phyloP scores from a whole-genome alignment of 768 basidiomycete species.

The Leccinum arenicola region DNA sequence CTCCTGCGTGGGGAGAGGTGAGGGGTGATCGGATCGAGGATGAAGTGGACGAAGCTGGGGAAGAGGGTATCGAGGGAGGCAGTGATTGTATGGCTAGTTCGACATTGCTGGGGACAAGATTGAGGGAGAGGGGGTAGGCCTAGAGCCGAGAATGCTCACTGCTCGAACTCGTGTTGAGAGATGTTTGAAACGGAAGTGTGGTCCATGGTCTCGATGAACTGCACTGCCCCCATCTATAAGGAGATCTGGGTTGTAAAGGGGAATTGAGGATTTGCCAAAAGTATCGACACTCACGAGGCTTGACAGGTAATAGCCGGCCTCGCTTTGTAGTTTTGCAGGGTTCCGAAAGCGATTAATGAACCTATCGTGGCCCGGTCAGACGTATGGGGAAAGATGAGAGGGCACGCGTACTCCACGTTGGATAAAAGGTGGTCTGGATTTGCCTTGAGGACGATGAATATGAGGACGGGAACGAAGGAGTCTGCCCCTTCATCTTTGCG shows the following conservation, averaged over 20 bases:
- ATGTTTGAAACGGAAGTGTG: conserved; percentile 93
- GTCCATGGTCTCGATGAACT: conserved; percentile 98
- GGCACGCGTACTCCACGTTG: conserved; percentile 78
- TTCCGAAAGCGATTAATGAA: conserved; percentile 96
- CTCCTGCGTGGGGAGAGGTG: conserved; percentile 62
- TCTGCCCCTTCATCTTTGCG: conserved; percentile 87
- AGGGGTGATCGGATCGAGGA: conserved; percentile 35
- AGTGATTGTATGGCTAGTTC: conserved; percentile 56
- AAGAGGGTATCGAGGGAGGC: conserved; percentile 27
- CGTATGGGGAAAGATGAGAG: not conserved
- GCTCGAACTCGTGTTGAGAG: conserved; percentile 89
- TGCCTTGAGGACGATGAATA: conserved; percentile 90
- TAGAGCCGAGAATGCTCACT: conserved; percentile 36
- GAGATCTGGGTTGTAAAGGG: conserved; percentile 7
- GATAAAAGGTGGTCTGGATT: conserved; percentile 92
- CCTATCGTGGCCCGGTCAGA: conserved; percentile 37
- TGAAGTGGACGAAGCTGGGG: conserved; percentile 32
- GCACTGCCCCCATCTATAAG: conserved; percentile 87
- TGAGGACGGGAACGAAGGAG: conserved; percentile 91
- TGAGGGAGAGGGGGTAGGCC: conserved; percentile 6
- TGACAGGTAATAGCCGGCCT: conserved; percentile 95
- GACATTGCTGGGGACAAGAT: conserved; percentile 44
- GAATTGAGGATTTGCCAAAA: not conserved
- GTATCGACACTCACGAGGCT: conserved; percentile 64
- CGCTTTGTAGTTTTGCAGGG: conserved; percentile 85